phyloP scores from a whole-genome alignment of 2,329 filamentous ascomycete genomes.

The Penicillium sp. region DNA sequence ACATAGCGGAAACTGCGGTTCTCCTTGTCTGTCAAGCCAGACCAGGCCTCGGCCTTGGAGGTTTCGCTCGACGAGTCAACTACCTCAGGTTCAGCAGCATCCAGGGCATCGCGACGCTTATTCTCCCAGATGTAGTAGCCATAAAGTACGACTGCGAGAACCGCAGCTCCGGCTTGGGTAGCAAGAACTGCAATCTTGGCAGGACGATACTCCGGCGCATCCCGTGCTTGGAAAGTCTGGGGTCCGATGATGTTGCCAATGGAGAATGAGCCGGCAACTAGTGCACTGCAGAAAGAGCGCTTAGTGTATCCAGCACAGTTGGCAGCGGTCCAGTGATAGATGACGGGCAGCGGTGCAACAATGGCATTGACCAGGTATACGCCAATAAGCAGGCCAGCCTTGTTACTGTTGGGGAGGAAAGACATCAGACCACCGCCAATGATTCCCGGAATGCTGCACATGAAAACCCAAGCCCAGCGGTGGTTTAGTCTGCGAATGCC shows the following conservation, averaged over 20 bases:
- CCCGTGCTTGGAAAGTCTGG: conserved; percentile 41
- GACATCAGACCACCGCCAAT: conserved; percentile 40
- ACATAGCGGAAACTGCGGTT: conserved; percentile 32
- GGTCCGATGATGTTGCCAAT: conserved; percentile 46
- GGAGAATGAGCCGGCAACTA: conserved; percentile 43
- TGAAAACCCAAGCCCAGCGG: conserved; percentile 41
- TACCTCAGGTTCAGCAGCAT: conserved; percentile 10
- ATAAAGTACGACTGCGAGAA: conserved; percentile 27
- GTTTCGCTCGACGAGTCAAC: conserved; percentile 20
- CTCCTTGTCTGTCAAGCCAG: conserved; percentile 32
- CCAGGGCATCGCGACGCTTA: conserved; percentile 20
- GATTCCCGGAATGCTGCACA: conserved; percentile 46
- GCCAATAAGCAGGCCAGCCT: conserved; percentile 40
- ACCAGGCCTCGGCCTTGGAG: conserved; percentile 20
- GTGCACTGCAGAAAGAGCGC: conserved; percentile 45
- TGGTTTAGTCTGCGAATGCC: conserved; percentile 37
- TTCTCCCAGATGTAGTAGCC: conserved; percentile 31
- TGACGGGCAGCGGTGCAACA: conserved; percentile 41
- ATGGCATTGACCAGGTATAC: conserved; percentile 45
- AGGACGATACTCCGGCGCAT: conserved; percentile 42
- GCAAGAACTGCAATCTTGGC: conserved; percentile 41
- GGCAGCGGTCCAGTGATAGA: conserved; percentile 46
- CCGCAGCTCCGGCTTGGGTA: conserved; percentile 29
- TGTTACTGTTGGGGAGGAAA: conserved; percentile 36
- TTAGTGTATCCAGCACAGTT: conserved; percentile 51